A percentile compares a stretch with the other conserved stretches of the same genome.
Evolutionary conservation across 345 rosid genomes (phyloP).

Genomic region (Salix dunnii): DNA sequence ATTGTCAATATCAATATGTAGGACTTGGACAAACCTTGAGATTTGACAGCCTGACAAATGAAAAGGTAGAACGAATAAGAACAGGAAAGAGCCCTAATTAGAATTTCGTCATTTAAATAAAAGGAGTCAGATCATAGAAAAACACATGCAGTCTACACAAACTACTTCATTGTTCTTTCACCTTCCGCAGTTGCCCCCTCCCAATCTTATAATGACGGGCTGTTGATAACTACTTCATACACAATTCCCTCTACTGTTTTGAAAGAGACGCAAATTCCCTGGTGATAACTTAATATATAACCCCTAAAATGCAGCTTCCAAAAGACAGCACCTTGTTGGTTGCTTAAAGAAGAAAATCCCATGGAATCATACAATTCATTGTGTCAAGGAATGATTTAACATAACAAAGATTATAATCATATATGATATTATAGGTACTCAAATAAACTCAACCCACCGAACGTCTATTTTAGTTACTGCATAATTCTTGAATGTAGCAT

Average conservation of each 20-base stretch:
- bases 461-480: neutral
- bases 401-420: neutral
- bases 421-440: neutral
- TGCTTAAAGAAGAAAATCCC: neutral
- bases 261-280: neutral
- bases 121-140: neutral
- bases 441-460: neutral
- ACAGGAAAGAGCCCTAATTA: neutral
- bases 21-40: conserved; percentile 18
- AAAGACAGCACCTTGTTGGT: neutral
- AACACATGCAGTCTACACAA: neutral
- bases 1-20: conserved; percentile 24
- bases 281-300: neutral
- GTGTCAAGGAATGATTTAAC: neutral
- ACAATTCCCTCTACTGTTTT: neutral
- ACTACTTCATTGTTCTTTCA: neutral
- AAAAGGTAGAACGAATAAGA: neutral
- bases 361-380: neutral
- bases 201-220: neutral
- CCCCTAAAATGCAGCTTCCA: neutral
- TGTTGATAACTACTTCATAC: neutral
- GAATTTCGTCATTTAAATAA: neutral
- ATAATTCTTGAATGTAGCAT: neutral
- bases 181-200: neutral
- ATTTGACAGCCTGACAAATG: conserved; percentile 34